Base-by-base conservation (phyloP, 2,329 filamentous ascomycete species). In the Cladosporium sp. region DNA sequence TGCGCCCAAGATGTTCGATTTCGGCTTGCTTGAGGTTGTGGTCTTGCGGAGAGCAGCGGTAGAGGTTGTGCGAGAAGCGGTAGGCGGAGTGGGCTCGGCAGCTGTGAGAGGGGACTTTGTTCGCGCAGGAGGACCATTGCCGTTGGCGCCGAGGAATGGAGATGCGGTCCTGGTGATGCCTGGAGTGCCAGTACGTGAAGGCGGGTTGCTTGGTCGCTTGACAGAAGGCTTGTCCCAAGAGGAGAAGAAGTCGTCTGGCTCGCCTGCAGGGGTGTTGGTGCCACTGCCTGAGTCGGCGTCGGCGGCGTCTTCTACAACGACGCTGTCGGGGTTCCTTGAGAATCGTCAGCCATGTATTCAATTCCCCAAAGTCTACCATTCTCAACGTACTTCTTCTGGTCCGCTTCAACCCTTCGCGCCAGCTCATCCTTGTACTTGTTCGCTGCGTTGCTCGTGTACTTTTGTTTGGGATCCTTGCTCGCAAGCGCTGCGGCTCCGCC, bases 141-240 rank as follows among this genome's bases (percentile, higher is more conserved):
- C 88, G 69, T 86, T 87, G 58, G 85, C 79, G 67, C 82, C 83
- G 68, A 97, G 85, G 84, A 97, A 96, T 1, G 95, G 94, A n/a
- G 94, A 97, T 4, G 88, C 87, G 12, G 91, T 93, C 72, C 93
- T 90, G 74, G 90, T 90, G 72, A 91, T 87, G 3, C 92, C 90
- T 15, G 94, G 94, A 2, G 95, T 98, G 61, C 88, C 89, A 52
- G 92, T 95, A 75, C 95, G 90, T 44, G 94, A 97, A 52, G 95
- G 87, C 18, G 95, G 94, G 71, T 96, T 96, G 70, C 92, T 97
- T 41, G 94, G 94, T 73, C 93, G 89, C 85, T 98, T 99, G 81
- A 99, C 96, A 4, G 93, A 87, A 26, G 95, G 95, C 82, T 98
- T 97, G 76, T 98, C 95, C 95, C 94, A 99, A 0, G 93, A 97